phyloP scores from a whole-genome alignment of 2,329 filamentous ascomycete species.

The Epichloe gansuensis region DNA sequence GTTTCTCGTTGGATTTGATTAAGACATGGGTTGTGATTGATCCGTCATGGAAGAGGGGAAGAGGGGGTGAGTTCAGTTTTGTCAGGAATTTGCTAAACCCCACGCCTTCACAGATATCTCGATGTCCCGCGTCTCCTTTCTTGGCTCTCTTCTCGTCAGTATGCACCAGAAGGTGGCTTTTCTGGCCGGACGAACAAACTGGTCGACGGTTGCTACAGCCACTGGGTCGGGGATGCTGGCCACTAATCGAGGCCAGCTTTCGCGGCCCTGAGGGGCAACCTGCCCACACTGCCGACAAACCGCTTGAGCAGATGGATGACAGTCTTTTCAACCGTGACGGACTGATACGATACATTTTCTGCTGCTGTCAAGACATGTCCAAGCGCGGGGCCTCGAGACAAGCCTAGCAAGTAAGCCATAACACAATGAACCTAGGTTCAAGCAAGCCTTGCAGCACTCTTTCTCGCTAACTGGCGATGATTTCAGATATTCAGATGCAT shows the following conservation, averaged over 20 bases:
- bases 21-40: not conserved
- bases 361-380: constrained; percentile 67
- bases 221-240: constrained; percentile 98
- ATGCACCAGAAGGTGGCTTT: constrained; percentile 84
- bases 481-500: constrained; percentile 63
- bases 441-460: not conserved
- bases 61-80: not conserved
- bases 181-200: constrained; percentile 94
- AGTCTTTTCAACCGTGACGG: constrained; percentile 72
- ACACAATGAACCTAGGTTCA: not conserved
- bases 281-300: constrained; percentile 17
- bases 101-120: constrained; percentile 45
- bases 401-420: constrained; percentile 66
- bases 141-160: constrained; percentile 85
- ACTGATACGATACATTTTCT: constrained; percentile 77
- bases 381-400: constrained; percentile 81
- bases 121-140: constrained; percentile 65
- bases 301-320: constrained; percentile 20
- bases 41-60: not conserved
- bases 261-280: constrained; percentile 33
- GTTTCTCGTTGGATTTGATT: constrained; percentile 15
- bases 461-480: constrained; percentile 2
- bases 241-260: constrained; percentile 71
- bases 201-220: constrained; percentile 95
- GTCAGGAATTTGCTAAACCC: constrained; percentile 20